Percentiles rank a stretch among this genome's conserved stretches.
Evolutionary conservation across 371 early-diverging fungal genomes (phyloP).

Genomic region (Blakeslea trispora): DNA sequence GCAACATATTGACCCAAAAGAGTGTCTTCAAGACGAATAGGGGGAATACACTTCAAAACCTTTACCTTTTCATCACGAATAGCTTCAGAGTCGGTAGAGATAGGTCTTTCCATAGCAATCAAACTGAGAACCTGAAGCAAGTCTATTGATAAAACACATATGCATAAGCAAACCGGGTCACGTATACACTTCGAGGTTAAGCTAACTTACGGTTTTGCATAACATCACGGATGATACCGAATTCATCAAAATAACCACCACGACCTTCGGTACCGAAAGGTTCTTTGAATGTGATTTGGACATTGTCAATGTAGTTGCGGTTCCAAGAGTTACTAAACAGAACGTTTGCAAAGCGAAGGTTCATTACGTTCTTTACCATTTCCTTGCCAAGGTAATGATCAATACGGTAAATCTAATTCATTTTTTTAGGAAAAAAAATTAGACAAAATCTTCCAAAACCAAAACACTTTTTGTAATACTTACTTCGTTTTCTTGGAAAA

Average conservation of each 20-base stretch:
- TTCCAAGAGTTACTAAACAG: constrained; percentile 94
- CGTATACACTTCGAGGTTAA: constrained; percentile 1
- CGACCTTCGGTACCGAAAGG: constrained; percentile 98
- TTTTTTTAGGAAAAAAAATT: not conserved
- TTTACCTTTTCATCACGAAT: constrained; percentile 92
- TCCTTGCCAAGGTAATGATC: constrained; percentile 99
- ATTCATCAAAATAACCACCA: constrained; percentile 99
- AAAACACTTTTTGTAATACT: constrained; percentile 4
- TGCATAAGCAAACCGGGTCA: not conserved
- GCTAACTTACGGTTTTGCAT: constrained; percentile 91
- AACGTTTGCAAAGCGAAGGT: constrained; percentile 92
- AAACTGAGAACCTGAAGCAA: constrained; percentile 90
- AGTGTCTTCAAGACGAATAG: constrained; percentile 76
- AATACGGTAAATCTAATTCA: constrained; percentile 87
- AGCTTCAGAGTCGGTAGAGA: constrained; percentile 82
- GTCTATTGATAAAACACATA: constrained; percentile 39
- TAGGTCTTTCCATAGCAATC: constrained; percentile 92
- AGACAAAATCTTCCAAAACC: too few species aligned
- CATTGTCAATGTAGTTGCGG: constrained; percentile 84
- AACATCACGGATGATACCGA: constrained; percentile 99
- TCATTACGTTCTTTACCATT: constrained; percentile 98
- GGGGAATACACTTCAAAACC: constrained; percentile 80
- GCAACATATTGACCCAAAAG: constrained; percentile 90
- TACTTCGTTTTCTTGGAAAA: constrained; percentile 84
- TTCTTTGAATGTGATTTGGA: constrained; percentile 99